phyloP scores from a whole-genome alignment of 352 stramenopile species.

The Globisporangium cystogenes region DNA sequence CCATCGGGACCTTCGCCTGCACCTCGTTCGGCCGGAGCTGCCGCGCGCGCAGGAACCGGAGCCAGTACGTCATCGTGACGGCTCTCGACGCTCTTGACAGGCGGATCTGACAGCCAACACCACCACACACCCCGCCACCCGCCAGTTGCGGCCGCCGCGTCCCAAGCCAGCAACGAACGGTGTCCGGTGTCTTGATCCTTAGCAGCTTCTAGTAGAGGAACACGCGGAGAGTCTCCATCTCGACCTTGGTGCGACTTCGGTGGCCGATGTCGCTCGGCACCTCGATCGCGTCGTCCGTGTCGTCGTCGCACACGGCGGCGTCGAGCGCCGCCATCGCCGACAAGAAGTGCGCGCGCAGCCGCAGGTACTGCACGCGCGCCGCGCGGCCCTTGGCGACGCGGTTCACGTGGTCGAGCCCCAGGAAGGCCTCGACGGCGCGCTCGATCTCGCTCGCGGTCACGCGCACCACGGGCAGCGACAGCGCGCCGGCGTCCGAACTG shows the following conservation, averaged over 20 bases:
- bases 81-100: no score
- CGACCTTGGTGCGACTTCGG: constrained; percentile 42
- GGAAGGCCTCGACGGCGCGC: constrained; percentile 31
- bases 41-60: constrained; percentile 9
- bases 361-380: constrained; percentile 51
- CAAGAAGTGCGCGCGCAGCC: constrained; percentile 59
- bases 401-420: constrained; percentile 45
- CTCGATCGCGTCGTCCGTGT: constrained; percentile 42
- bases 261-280: constrained; percentile 51
- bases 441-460: constrained; percentile 54
- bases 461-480: constrained; percentile 40
- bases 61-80: constrained; percentile 8
- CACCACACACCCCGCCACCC: no score
- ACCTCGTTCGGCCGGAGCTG: constrained; percentile 23
- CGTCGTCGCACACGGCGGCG: constrained; percentile 43
- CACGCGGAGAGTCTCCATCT: constrained; percentile 52
- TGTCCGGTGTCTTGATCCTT: no score
- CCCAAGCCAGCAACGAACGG: no score
- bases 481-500: constrained; percentile 11
- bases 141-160: no score
- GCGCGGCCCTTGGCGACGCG: constrained; percentile 48
- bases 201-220: constrained; percentile 42
- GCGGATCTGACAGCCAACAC: no score
- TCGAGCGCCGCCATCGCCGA: constrained; percentile 63
- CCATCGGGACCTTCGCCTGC: constrained; percentile 36